Conservation (phyloP, 805 yeast species). For the Metschnikowia dekortorum region DNA sequence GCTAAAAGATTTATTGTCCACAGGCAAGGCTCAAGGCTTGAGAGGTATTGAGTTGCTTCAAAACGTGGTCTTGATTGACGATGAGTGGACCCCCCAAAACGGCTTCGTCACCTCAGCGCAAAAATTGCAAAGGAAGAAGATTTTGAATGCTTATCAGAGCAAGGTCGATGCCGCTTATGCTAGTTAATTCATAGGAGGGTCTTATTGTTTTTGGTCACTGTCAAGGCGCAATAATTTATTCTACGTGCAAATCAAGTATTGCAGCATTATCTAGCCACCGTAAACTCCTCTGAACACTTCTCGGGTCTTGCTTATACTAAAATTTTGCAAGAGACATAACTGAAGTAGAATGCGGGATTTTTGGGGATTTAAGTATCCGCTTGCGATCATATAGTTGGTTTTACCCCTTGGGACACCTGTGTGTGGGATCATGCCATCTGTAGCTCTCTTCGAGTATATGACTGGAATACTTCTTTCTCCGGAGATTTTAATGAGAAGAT, state of each 20-base stretch:
- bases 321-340: conserved; percentile 45
- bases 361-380: conserved; percentile 65
- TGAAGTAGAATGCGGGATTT: conserved; percentile 57
- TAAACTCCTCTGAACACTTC: conserved; percentile 48
- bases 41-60: conserved; percentile 79
- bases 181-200: not conserved
- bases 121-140: conserved; percentile 90
- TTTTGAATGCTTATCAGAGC: conserved; percentile 62
- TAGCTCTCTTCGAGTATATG: conserved; percentile 60
- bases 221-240: not conserved
- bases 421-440: conserved; percentile 67
- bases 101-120: conserved; percentile 95
- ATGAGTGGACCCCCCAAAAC: conserved; percentile 97
- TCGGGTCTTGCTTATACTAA: conserved; percentile 37
- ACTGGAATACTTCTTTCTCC: conserved; percentile 45
- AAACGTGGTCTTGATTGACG: conserved; percentile 74
- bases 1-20: conserved; percentile 54
- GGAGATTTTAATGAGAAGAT: conserved; percentile 36
- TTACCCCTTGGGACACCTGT: conserved; percentile 34
- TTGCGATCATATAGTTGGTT: conserved; percentile 37
- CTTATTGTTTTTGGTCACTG: not conserved
- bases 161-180: conserved; percentile 64
- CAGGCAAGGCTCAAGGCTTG: conserved; percentile 80
- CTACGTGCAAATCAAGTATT: not conserved
- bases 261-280: conserved; percentile 11